Conservation (phyloP, 139 green algal genomes). For the Coccomyxa sp. region DNA sequence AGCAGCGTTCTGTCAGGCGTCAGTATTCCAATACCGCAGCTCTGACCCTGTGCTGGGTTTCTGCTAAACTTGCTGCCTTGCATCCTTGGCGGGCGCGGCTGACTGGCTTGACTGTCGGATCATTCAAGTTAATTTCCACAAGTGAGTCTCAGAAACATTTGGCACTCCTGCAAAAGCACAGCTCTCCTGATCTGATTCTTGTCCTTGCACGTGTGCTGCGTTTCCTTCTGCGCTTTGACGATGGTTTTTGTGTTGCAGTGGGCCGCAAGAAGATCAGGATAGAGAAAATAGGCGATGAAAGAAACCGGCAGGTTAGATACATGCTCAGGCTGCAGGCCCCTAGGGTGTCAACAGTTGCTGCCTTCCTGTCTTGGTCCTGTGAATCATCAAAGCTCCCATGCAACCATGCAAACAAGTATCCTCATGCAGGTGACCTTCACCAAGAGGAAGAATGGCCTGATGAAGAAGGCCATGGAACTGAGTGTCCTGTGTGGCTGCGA, state of each 20-base stretch:
- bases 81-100: too few species aligned
- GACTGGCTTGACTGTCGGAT: too few species aligned
- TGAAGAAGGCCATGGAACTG: conserved; percentile 83
- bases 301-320: conserved; percentile 38
- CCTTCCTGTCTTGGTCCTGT: too few species aligned
- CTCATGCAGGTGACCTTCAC: conserved; percentile 36
- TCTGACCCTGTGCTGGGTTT: too few species aligned
- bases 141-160: background rate
- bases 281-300: conserved; percentile 46
- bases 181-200: background rate
- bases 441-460: conserved; percentile 69
- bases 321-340: too few species aligned
- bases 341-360: too few species aligned
- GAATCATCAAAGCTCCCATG: too few species aligned
- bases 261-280: conserved; percentile 54
- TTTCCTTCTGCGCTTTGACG: background rate
- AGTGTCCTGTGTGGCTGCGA: conserved; percentile 76
- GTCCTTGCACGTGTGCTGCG: background rate
- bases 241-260: conserved; percentile 23
- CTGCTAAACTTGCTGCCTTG: too few species aligned
- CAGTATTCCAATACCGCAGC: too few species aligned
- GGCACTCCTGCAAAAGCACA: too few species aligned
- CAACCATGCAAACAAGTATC: background rate
- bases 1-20: too few species aligned
- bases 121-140: too few species aligned